A percentile compares a stretch with the other conserved stretches of the same genome.
Conservation (phyloP, 108 stramenopile species). For the Fragilariopsis cylindrus region DNA sequence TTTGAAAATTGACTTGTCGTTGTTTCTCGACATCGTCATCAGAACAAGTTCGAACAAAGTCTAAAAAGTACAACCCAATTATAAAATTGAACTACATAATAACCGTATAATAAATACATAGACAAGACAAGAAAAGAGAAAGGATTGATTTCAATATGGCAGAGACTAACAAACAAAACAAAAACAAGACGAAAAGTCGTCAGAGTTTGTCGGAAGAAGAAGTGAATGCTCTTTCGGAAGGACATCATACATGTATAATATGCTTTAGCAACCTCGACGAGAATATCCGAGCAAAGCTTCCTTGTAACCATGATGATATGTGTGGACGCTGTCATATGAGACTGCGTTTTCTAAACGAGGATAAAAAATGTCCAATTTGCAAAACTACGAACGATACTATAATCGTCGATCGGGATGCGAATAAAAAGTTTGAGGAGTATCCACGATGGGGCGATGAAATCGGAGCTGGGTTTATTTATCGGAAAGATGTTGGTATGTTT, state of each 20-base stretch:
- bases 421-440: conserved; percentile 56
- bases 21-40: too few species aligned
- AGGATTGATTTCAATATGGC: too few species aligned
- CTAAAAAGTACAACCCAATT: too few species aligned
- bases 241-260: conserved; percentile 54
- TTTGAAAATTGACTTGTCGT: too few species aligned
- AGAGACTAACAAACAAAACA: too few species aligned
- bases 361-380: conserved; percentile 80
- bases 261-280: conserved; percentile 62
- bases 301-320: conserved; percentile 84
- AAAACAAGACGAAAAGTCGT: too few species aligned
- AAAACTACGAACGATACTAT: conserved; percentile 64
- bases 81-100: too few species aligned
- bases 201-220: conserved; percentile 3
- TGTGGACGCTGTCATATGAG: conserved; percentile 79
- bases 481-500: conserved; percentile 79
- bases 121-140: too few species aligned
- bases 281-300: conserved; percentile 48
- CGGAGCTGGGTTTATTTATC: conserved; percentile 49
- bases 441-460: conserved; percentile 74
- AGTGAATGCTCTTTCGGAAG: background rate
- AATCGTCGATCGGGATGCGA: conserved; percentile 63
- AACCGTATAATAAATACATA: too few species aligned
- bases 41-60: too few species aligned
- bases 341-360: conserved; percentile 67